Conservation (phyloP, 2,329 filamentous ascomycete species). For the Leptoxyphium fumago region DNA sequence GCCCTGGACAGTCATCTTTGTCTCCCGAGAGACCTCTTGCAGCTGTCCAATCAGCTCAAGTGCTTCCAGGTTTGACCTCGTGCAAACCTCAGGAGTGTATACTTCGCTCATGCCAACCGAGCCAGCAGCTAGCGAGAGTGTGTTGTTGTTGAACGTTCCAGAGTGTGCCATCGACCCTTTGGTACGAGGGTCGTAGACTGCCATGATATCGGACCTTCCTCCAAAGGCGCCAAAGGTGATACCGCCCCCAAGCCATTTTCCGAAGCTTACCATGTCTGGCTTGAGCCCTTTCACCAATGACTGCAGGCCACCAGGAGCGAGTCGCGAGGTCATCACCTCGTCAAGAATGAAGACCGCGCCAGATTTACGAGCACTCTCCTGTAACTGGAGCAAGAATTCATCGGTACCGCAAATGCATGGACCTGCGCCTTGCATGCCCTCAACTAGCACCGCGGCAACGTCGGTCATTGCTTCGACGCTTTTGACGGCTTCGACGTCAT, state of each 20-base stretch:
- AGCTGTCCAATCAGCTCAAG: slow-evolving; percentile 13
- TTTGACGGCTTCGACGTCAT: slow-evolving; percentile 37
- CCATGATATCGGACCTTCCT: slow-evolving; percentile 43
- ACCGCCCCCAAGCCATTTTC: slow-evolving; percentile 51
- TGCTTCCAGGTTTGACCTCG: slow-evolving; percentile 14
- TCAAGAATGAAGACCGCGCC: slow-evolving; percentile 50
- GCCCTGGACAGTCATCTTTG: slow-evolving; percentile 19
- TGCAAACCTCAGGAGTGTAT: slow-evolving; percentile 16
- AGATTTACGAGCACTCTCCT: slow-evolving; percentile 30
- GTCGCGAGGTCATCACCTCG: slow-evolving; percentile 53
- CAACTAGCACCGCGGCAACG: slow-evolving; percentile 48
- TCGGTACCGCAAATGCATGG: slow-evolving; percentile 37
- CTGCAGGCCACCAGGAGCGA: slow-evolving; percentile 37
- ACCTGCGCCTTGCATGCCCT: slow-evolving; percentile 48
- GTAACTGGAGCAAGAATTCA: slow-evolving; percentile 39
- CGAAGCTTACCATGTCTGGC: slow-evolving; percentile 47
- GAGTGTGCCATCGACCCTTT: slow-evolving; percentile 35
- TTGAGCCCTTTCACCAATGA: slow-evolving; percentile 25
- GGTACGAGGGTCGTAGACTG: slow-evolving; percentile 35
- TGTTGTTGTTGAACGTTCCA: slow-evolving; percentile 54
- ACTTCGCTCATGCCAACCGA: slow-evolving; percentile 21
- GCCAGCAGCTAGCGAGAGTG: slow-evolving; percentile 42
- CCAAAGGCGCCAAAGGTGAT: slow-evolving; percentile 52
- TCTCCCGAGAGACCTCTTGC: slow-evolving; percentile 13
- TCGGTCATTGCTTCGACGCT: slow-evolving; percentile 15